Base-by-base conservation (phyloP, 2,329 filamentous ascomycete species). In the Penicillium janthinellum region DNA sequence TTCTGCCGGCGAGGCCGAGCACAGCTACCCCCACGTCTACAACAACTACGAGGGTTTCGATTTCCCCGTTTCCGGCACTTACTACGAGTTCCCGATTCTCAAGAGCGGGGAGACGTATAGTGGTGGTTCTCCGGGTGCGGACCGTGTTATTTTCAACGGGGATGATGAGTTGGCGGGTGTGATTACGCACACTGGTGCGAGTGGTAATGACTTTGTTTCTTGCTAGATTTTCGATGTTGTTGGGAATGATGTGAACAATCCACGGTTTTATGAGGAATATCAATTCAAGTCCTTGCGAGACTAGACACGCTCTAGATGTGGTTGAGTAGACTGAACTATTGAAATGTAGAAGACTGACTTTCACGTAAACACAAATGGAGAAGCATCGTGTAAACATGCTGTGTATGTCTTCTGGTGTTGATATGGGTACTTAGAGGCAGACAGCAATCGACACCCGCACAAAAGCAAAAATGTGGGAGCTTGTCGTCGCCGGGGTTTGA, bases 141-240 rank as follows among this genome's bases (percentile, higher is more conserved):
- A 90, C 71, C 85, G 88, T 52, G 85, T 90, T 55, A 75, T 89
- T 35, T 86, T 90, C 77, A 88, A 86, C 70, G 78, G 70, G 0
- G 61, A 75, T 15, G 84, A 87, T 66, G 60, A 82, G 58, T 81
- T 84, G 47, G 88, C 86, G 14, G 88, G 87, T 39, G 78, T 83
- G 31, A 89, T 91, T 63, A 91, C 89, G 0, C 89, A 91, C 70
- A 89, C 86, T 22, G 88, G 88, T 31, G 88, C 88, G 17, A 85
- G 82, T 53, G 86, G 86, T 7, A 87, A 90, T 72, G 79, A 83
- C 75, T 91, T 91, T 75, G 86, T 90, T 57, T 58, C 49, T 42
- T 58, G 56, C 28, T 58, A 49, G 42, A 45, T 31, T 15, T 25
- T 10, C 4, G 25, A 28, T 5, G 1, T 28, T 28, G 25, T 28